Conservation (phyloP, 768 basidiomycete genomes). For the Amanita muscaria region DNA sequence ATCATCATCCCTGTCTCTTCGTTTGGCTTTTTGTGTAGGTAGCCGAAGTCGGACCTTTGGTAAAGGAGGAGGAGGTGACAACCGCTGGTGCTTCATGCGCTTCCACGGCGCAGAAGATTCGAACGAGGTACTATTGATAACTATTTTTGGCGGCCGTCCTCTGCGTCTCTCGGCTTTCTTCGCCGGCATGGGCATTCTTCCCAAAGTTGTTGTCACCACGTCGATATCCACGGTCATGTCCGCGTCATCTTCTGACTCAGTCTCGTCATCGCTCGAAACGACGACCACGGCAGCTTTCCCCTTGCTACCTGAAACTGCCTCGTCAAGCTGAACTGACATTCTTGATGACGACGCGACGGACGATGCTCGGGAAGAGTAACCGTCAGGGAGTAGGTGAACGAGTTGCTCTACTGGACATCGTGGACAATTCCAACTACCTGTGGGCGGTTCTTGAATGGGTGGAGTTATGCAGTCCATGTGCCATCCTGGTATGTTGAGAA, state of each 20-base stretch:
- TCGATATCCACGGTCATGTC: conserved; percentile 23
- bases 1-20: conserved; percentile 63
- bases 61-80: conserved; percentile 30
- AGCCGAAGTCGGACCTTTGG: conserved; percentile 46
- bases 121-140: conserved; percentile 5
- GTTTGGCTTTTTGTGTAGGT: conserved; percentile 51
- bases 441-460: conserved; percentile 59
- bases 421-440: conserved; percentile 75
- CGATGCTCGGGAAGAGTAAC: conserved; percentile 19
- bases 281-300: conserved; percentile 25
- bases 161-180: conserved; percentile 19
- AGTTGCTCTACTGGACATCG: conserved; percentile 34
- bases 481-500: conserved; percentile 46
- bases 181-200: conserved; percentile 13
- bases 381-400: conserved; percentile 1
- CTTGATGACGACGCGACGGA: conserved; percentile 38
- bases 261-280: conserved; percentile 11
- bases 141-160: conserved; percentile 14
- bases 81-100: conserved; percentile 40
- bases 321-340: conserved; percentile 12
- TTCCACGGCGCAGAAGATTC: conserved; percentile 32
- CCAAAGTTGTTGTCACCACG: conserved; percentile 14
- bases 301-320: conserved; percentile 16
- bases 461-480: conserved; percentile 76
- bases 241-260: conserved; percentile 26